Percentiles rank a stretch among this genome's conserved stretches.
Conservation (phyloP, 768 basidiomycete species). For the Trametes meyenii region DNA sequence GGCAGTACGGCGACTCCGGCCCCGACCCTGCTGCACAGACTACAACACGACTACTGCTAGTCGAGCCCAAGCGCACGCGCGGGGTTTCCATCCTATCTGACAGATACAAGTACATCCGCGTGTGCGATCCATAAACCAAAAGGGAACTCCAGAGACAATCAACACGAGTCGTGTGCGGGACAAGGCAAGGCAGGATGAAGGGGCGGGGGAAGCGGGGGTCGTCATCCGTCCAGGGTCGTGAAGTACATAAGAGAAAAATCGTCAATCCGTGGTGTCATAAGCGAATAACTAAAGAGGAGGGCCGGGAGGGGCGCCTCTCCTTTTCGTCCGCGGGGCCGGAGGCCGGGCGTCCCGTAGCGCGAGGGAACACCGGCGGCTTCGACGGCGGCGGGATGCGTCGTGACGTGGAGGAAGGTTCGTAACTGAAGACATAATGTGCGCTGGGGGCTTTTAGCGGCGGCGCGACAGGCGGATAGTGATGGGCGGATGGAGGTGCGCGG, state of each 20-base stretch:
- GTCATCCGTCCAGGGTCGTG: constrained; percentile 14
- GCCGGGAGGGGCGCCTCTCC: constrained; percentile 7
- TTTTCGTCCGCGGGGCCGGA: constrained; percentile 17
- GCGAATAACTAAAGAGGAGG: constrained; percentile 13
- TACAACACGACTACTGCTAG: constrained; percentile 17
- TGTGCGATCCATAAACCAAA: constrained; percentile 14
- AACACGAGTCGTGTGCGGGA: background rate
- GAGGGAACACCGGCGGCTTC: background rate
- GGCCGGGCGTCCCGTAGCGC: background rate
- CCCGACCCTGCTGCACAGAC: constrained; percentile 4
- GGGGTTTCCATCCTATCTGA: constrained; percentile 3
- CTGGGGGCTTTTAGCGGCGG: constrained; percentile 2
- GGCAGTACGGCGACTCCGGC: constrained; percentile 13
- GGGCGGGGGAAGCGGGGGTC: background rate
- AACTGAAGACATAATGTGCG: constrained; percentile 3
- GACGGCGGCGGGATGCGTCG: constrained; percentile 4
- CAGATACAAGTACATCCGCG: constrained; percentile 17
- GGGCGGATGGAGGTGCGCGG: background rate
- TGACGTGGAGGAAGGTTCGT: constrained; percentile 6
- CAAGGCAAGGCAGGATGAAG: background rate
- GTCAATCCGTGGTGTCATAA: constrained; percentile 12
- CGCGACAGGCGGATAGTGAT: constrained; percentile 8
- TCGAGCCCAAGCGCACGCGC: constrained; percentile 8
- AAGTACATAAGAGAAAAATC: constrained; percentile 10
- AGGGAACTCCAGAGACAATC: constrained; percentile 1